Evolutionary conservation across 169 alveolate genomes (phyloP).

Genomic region (Plasmodium coatneyi): DNA sequence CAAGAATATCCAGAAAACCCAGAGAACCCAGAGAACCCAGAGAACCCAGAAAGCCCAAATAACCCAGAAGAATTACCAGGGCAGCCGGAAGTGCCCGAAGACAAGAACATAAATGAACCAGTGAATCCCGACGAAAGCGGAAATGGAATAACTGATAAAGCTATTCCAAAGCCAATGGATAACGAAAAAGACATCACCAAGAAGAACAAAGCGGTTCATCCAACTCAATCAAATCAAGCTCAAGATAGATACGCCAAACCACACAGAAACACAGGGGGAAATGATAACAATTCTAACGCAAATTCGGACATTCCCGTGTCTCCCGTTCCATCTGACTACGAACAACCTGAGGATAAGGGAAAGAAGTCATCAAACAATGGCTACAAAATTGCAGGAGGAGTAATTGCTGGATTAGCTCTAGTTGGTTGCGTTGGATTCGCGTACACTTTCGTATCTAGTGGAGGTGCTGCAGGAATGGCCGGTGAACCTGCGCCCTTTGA

Average conservation of each 20-base stretch:
- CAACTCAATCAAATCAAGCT: background rate
- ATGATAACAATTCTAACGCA: background rate
- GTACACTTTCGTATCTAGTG: constrained; percentile 21
- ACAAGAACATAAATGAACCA: background rate
- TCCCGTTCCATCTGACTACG: background rate
- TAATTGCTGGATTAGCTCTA: constrained; percentile 62
- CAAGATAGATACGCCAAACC: background rate
- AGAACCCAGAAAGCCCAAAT: background rate
- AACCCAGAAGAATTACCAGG: background rate
- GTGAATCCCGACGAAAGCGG: background rate
- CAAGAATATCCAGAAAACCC: background rate
- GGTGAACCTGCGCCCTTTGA: constrained; percentile 54
- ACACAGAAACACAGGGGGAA: background rate
- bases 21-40: background rate
- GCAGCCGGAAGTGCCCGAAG: background rate
- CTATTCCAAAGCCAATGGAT: background rate
- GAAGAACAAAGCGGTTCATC: background rate
- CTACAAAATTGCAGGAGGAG: constrained; percentile 74
- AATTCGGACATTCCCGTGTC: background rate
- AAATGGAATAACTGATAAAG: background rate
- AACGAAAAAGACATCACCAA: background rate
- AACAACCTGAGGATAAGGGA: background rate
- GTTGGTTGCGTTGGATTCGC: constrained; percentile 50
- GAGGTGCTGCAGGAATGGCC: constrained; percentile 16
- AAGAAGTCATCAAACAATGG: constrained; percentile 11